These are phyloP conservation scores for Coprinellus micaceus DNA, from an alignment of 768 basidiomycete genomes.

Conservation along the genomic window DNA sequence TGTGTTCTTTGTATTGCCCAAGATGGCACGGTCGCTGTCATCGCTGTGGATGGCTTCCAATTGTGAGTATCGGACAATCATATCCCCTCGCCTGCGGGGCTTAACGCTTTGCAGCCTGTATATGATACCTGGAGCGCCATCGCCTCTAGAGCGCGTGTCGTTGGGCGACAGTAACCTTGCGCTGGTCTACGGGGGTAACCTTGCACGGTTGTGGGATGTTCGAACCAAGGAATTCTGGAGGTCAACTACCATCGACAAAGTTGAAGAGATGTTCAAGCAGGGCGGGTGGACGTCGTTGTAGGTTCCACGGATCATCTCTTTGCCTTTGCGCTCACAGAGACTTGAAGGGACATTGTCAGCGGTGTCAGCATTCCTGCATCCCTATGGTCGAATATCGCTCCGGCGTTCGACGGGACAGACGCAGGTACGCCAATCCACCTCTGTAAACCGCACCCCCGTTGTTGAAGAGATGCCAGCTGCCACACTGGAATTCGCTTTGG, in stretches of 20 bases:
- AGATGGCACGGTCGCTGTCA: constrained; percentile 82
- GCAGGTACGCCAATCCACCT: constrained; percentile 24
- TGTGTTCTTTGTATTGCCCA: constrained; percentile 68
- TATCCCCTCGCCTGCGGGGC: too few relatives aligned
- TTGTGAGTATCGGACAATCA: constrained; percentile 53
- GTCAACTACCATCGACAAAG: constrained; percentile 74
- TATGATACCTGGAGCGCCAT: constrained; percentile 77
- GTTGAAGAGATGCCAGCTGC: constrained; percentile 34
- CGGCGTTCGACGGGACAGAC: constrained; percentile 15
- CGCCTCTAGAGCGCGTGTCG: constrained; percentile 60
- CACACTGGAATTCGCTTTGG: constrained; percentile 47
- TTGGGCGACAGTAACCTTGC: constrained; percentile 67
- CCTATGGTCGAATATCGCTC: constrained; percentile 23
- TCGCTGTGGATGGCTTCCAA: constrained; percentile 69
- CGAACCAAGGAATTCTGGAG: constrained; percentile 81
- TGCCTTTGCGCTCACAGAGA: not conserved
- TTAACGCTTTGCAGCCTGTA: constrained; percentile 55
- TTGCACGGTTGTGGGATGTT: constrained; percentile 85
- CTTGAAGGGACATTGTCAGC: constrained; percentile 16
- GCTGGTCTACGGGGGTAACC: constrained; percentile 69
- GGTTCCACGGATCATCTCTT: constrained; percentile 11
- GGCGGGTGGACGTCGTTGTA: constrained; percentile 78
- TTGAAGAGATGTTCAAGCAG: constrained; percentile 65
- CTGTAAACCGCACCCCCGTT: too few relatives aligned
- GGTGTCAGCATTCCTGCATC: constrained; percentile 20